These are phyloP conservation scores for Boeremia lycopersici DNA, from an alignment of 2,329 filamentous ascomycete genomes.

Conservation along the genomic window DNA sequence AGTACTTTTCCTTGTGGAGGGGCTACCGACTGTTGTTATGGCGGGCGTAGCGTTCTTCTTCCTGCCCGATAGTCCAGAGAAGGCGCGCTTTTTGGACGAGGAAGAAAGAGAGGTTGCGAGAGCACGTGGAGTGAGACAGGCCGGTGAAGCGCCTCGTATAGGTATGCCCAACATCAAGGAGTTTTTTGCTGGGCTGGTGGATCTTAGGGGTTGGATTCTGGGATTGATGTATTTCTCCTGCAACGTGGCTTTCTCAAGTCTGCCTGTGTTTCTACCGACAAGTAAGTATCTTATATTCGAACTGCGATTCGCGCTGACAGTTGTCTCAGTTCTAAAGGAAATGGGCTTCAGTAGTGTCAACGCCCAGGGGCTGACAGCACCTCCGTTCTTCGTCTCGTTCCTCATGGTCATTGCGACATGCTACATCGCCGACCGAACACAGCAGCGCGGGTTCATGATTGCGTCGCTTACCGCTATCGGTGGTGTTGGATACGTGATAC, in stretches of 20 bases:
- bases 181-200: constrained; percentile 34
- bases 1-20: constrained; percentile 57
- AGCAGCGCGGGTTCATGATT: constrained; percentile 68
- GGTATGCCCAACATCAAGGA: constrained; percentile 40
- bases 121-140: constrained; percentile 39
- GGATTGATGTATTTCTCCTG: constrained; percentile 48
- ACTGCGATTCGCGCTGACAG: not conserved
- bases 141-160: constrained; percentile 33
- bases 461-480: constrained; percentile 62
- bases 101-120: constrained; percentile 47
- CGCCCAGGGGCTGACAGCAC: constrained; percentile 74
- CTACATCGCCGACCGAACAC: constrained; percentile 68
- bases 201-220: constrained; percentile 44
- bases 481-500: constrained; percentile 67
- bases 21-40: constrained; percentile 52
- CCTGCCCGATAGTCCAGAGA: constrained; percentile 53
- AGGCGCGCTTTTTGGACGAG: constrained; percentile 50
- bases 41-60: constrained; percentile 50
- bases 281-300: constrained; percentile 17
- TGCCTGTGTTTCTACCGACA: constrained; percentile 53
- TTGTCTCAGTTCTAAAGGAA: constrained; percentile 42
- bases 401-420: constrained; percentile 65
- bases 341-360: constrained; percentile 72
- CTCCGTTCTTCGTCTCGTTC: constrained; percentile 72
- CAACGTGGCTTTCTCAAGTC: constrained; percentile 59